Evolutionary conservation across 1,284 basidiomycete species (phyloP).

Genomic region (Boletus mariae): DNA sequence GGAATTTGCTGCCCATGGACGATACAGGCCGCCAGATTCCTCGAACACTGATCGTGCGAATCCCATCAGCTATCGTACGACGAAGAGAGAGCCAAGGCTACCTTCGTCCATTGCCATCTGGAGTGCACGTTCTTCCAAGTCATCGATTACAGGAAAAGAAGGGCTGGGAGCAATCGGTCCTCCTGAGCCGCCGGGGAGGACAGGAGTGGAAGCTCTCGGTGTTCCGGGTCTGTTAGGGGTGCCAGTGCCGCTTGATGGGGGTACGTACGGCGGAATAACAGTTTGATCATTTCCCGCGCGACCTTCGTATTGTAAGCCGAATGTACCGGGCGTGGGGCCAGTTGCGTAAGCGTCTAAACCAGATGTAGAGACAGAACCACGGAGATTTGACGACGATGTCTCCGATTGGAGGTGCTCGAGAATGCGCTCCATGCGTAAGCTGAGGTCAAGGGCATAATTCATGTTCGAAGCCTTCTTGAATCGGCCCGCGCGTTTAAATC

Average conservation of each 20-base stretch:
- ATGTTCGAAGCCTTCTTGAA: constrained; percentile 92
- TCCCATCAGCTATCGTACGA: background rate
- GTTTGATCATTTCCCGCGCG: constrained; percentile 27
- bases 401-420: constrained; percentile 33
- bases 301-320: constrained; percentile 30
- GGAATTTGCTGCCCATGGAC: constrained; percentile 64
- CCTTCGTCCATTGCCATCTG: constrained; percentile 67
- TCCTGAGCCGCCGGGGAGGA: constrained; percentile 6
- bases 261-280: constrained; percentile 16
- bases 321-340: constrained; percentile 26
- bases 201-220: constrained; percentile 18
- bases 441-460: constrained; percentile 78
- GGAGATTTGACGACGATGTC: constrained; percentile 24
- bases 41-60: constrained; percentile 39
- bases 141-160: constrained; percentile 44
- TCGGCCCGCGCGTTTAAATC: constrained; percentile 79
- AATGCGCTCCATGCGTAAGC: constrained; percentile 60
- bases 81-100: constrained; percentile 8
- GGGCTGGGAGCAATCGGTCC: constrained; percentile 9
- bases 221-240: constrained; percentile 27
- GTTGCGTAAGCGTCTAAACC: constrained; percentile 13
- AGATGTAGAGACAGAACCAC: constrained; percentile 23
- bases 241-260: constrained; percentile 15
- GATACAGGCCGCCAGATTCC: constrained; percentile 50
- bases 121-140: constrained; percentile 62